Evolutionary conservation across 1,139 yeast genomes (phyloP).

Genomic region (Yamadazyma friedrichii): DNA sequence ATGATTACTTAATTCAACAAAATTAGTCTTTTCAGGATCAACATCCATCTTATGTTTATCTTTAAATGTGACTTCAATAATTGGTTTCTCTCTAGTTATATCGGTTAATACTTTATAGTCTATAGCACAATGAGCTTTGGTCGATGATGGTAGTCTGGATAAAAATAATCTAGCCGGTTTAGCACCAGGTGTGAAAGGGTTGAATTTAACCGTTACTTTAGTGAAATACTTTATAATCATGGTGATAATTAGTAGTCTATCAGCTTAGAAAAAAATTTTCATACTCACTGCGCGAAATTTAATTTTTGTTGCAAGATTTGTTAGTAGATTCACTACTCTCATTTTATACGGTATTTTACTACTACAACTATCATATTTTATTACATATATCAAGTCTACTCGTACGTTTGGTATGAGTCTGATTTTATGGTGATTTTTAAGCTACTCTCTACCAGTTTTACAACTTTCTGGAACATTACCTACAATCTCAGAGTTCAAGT

Average conservation of each 20-base stretch:
- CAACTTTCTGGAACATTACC: too few relatives aligned
- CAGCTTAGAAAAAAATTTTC: conserved; percentile 1
- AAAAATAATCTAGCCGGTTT: conserved; percentile 79
- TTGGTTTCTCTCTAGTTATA: conserved; percentile 48
- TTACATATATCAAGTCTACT: too few relatives aligned
- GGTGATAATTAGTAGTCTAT: not conserved
- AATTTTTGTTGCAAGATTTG: too few relatives aligned
- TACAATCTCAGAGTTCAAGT: too few relatives aligned
- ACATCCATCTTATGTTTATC: conserved; percentile 72
- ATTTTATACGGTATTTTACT: not conserved
- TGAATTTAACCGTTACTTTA: conserved; percentile 72
- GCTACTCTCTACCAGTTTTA: not conserved
- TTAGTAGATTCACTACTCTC: not conserved
- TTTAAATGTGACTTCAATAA: conserved; percentile 73
- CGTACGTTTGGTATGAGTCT: not conserved
- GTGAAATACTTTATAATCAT: conserved; percentile 89
- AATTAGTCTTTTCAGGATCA: conserved; percentile 57
- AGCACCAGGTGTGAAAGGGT: conserved; percentile 75
- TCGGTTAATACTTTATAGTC: conserved; percentile 55
- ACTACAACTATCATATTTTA: too few relatives aligned
- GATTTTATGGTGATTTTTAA: conserved; percentile 1
- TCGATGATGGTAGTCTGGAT: conserved; percentile 72
- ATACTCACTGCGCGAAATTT: not conserved
- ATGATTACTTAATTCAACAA: conserved; percentile 54
- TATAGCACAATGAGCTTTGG: conserved; percentile 50